phyloP scores from a whole-genome alignment of 1,139 yeast species.

The Scheffersomyces quercinus region DNA sequence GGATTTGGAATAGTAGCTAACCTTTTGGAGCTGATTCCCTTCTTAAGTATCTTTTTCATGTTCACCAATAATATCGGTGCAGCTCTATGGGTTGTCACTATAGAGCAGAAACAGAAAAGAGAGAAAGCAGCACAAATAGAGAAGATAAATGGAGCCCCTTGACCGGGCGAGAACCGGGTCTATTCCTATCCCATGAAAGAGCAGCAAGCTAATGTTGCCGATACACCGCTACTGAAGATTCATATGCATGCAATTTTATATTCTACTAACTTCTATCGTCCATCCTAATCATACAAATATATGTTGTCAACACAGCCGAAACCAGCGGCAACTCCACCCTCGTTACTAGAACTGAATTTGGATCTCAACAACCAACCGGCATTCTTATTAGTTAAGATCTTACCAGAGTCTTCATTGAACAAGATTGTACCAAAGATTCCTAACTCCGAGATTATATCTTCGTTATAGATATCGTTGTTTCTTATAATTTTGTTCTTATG shows the following conservation, averaged over 20 bases:
- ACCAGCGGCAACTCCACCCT: slow-evolving; percentile 99
- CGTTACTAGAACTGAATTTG: slow-evolving; percentile 81
- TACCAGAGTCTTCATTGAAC: slow-evolving; percentile 64
- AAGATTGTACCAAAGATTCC: slow-evolving; percentile 86
- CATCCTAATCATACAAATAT: slow-evolving; percentile 36
- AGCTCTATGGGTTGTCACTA: slow-evolving; percentile 64
- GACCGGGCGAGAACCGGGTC: slow-evolving; percentile 9
- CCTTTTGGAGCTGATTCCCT: slow-evolving; percentile 59
- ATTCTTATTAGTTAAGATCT: slow-evolving; percentile 59
- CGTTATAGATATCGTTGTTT: slow-evolving; percentile 59
- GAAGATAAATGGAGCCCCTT: not conserved
- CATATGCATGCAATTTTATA: not conserved
- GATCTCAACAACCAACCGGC: slow-evolving; percentile 89
- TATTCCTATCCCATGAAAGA: slow-evolving; percentile 8
- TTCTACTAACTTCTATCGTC: slow-evolving; percentile 6
- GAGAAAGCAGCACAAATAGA: not conserved
- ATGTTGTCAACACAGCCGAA: slow-evolving; percentile 92
- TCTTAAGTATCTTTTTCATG: slow-evolving; percentile 58
- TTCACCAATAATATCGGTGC: slow-evolving; percentile 73
- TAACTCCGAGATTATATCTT: slow-evolving; percentile 80
- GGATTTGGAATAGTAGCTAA: slow-evolving; percentile 64
- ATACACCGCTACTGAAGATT: no score
- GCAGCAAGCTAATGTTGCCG: not conserved
- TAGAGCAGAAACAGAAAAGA: slow-evolving; percentile 20
- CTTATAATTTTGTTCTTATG: slow-evolving; percentile 69